Evolutionary conservation across 2,329 filamentous ascomycete genomes (phyloP), one percentile per base, ranked within the genome.

Genomic region (Diaporthe vaccinii): DNA sequence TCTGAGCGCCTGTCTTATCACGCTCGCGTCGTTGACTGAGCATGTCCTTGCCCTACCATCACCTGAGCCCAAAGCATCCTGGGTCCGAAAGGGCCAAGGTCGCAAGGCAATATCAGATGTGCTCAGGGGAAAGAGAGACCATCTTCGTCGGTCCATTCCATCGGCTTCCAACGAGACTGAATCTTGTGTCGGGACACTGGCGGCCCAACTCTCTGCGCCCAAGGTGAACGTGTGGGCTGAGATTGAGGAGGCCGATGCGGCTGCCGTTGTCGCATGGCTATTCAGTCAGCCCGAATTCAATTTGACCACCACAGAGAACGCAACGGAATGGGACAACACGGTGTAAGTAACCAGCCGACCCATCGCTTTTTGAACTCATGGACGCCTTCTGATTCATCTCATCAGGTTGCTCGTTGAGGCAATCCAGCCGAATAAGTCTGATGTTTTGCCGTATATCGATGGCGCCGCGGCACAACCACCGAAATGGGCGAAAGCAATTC

Each of bases 341-440:
- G 78, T 84, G 81, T 83, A 71, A 80, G 79, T 78, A 3, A 15
- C 1, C 20, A n/a, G 39, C 25, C 3, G 8, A 17, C 41, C 2
- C 2, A 20, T 20, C 17, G 1, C 3, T n/a, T 6, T 34, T 4
- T 7, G 0, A 25, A 31, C 17, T 2, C 17, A 8, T 31, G 36
- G 31, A 25, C 49, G 4, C 2, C 10, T 14, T 46, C 53, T 72
- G 6, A n/a, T 22, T 22, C 31, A 3, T 25, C 1, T 0, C 0
- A 7, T 34, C 51, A 82, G 80, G 14, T 69, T 82, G 5, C 77
- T 82, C 3, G 79, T 83, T 1, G 86, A 88, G 78, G 76, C 85
- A 0, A 80, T 88, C 69, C 77, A 80, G 31, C 87, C 87, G 0
- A 89, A 89, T 80, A 89, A 89, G 81, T 87, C 86, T 0, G 87